A percentile compares a stretch with the other conserved stretches of the same genome.
Conservation (phyloP, 179 eudicot species). For the Dionaea muscipula region DNA sequence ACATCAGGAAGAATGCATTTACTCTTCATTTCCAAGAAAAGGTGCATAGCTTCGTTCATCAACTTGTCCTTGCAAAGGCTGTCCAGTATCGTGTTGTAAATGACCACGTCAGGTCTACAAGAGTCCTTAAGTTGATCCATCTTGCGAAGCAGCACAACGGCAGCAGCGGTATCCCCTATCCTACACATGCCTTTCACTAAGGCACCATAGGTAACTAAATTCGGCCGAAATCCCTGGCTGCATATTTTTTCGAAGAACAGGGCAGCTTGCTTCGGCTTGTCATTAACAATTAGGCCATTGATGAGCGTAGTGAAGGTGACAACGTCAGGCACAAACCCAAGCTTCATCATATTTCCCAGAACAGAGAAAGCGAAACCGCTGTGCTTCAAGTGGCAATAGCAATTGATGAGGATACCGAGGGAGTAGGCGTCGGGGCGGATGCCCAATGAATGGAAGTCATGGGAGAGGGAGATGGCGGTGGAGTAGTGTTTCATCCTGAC, state of each 20-base stretch:
- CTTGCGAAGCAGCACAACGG: background rate
- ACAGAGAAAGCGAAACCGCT: constrained; percentile 14
- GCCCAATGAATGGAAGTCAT: background rate
- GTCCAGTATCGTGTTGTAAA: background rate
- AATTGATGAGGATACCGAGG: constrained; percentile 1
- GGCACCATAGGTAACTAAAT: constrained; percentile 5
- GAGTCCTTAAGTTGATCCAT: constrained; percentile 1
- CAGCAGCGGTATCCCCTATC: constrained; percentile 5
- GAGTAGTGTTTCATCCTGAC: constrained; percentile 3
- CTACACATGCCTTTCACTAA: constrained; percentile 15
- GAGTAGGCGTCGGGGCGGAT: background rate
- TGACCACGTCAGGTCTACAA: too few relatives aligned
- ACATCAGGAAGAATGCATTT: constrained; percentile 14
- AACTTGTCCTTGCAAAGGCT: constrained; percentile 6
- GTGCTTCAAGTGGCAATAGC: constrained; percentile 8
- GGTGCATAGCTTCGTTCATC: background rate
- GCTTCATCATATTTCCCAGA: constrained; percentile 10
- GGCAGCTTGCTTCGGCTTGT: background rate
- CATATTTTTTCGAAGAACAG: background rate
- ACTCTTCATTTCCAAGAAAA: background rate
- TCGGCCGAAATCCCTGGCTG: background rate
- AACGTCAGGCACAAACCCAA: constrained; percentile 6
- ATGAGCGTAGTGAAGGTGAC: constrained; percentile 9
- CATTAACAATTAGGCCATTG: constrained; percentile 4
- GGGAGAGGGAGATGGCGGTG: constrained; percentile 1